A percentile compares a stretch with the other conserved stretches of the same genome.
Evolutionary conservation across 768 basidiomycete genomes (phyloP).

Genomic region (Tephrocybe rancida): DNA sequence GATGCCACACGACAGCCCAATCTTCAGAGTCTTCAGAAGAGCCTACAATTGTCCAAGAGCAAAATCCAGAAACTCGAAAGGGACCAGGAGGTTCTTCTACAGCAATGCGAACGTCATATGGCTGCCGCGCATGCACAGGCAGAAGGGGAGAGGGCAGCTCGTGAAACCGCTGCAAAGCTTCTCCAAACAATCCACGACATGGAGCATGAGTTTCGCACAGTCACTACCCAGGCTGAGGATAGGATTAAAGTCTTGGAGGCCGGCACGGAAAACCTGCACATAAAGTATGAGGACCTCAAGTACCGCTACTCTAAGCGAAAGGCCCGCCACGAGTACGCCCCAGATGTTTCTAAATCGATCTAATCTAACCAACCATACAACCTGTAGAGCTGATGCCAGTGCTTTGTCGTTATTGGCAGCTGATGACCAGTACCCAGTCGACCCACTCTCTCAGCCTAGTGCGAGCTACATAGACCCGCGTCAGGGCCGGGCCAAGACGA

Average conservation of each 20-base stretch:
- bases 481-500: too few species aligned
- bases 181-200: slow-evolving; percentile 3
- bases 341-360: neutral
- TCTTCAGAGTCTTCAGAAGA: slow-evolving; percentile 28
- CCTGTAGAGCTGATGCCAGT: neutral
- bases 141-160: slow-evolving; percentile 29
- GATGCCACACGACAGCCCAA: slow-evolving; percentile 28
- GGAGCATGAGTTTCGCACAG: neutral
- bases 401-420: neutral
- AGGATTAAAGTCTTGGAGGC: slow-evolving; percentile 11
- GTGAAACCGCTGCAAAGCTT: slow-evolving; percentile 16
- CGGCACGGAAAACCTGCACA: slow-evolving; percentile 8
- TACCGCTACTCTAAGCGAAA: slow-evolving; percentile 3
- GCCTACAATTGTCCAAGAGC: slow-evolving; percentile 37
- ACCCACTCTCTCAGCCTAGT: neutral
- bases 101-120: slow-evolving; percentile 43
- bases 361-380: too few species aligned
- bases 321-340: neutral
- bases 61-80: slow-evolving; percentile 38
- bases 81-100: slow-evolving; percentile 45
- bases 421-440: neutral
- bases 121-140: slow-evolving; percentile 30
- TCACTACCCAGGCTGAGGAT: neutral
- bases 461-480: too few species aligned
- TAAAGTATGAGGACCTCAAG: slow-evolving; percentile 24